Evolutionary conservation across 2,329 filamentous ascomycete genomes (phyloP), one percentile per base, ranked within the genome.

Genomic region (Colletotrichum sp.): DNA sequence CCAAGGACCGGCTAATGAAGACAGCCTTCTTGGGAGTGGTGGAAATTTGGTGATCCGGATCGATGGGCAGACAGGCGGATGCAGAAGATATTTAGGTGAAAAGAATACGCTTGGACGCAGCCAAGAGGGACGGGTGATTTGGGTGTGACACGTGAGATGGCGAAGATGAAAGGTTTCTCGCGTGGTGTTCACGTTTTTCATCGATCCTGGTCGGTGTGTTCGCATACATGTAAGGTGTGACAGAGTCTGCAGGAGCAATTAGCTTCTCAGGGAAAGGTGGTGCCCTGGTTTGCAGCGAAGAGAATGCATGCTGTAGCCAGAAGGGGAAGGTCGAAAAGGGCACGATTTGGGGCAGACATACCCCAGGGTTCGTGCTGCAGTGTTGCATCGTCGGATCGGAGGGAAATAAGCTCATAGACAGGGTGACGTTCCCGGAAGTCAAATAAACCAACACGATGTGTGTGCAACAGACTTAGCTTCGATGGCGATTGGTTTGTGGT

Each of bases 1-100:
- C 67, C 61, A 73, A 66, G 68, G 47, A 34, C 51, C 62, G 55
- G 29, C 71, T 71, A 73, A 66, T 38, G 18, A 27, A 5, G 38
- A 58, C 51, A 18, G n/a, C 31, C 31, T 16, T 15, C 29, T 2
- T 5, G 21, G n/a, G 33, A 71, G 61, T 73, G 71, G 67, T 73
- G 71, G 71, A 66, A 73, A 36, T 61, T 66, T 4, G 16, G 12
- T n/a, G 38, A 31, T 66, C 71, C 71, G 71, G 27, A 24, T 34
- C 55, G 3, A 16, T 31, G 12, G n/a, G 33, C 24, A 8, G 38
- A 47, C 16, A 1, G 62, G 18, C 18, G 21, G 36, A 21, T 47
- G 18, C n/a, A 34, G 18, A 57, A 16, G 2, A 6, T 16, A 29
- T 58, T 36, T 27, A 13, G 66, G 13, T 47, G 31, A 12, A 24